Conservation (phyloP, 2,329 filamentous ascomycete genomes). For the Colletotrichum tamarilloi region DNA sequence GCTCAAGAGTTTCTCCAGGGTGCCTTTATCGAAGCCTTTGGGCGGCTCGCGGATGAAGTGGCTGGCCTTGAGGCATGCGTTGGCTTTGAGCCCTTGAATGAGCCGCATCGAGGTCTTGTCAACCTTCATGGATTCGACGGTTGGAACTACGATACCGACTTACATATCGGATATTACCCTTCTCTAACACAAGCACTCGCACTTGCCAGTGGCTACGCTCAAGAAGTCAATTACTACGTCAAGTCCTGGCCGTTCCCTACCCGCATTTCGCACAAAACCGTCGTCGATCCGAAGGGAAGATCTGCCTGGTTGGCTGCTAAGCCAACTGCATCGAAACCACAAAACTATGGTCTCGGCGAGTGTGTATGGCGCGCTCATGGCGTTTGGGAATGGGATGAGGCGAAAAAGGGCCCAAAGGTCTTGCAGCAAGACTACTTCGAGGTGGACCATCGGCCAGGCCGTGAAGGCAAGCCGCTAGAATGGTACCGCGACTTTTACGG, state of each 20-base stretch:
- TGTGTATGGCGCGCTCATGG: constrained; percentile 54
- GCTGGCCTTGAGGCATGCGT: constrained; percentile 47
- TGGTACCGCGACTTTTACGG: constrained; percentile 56
- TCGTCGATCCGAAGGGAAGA: constrained; percentile 49
- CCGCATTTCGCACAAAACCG: constrained; percentile 47
- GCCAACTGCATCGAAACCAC: constrained; percentile 23
- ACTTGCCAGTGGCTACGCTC: constrained; percentile 51
- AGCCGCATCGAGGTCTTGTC: constrained; percentile 54
- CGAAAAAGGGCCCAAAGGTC: constrained; percentile 42
- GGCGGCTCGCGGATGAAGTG: constrained; percentile 47
- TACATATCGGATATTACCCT: constrained; percentile 54
- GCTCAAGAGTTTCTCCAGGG: constrained; percentile 45
- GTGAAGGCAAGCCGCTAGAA: constrained; percentile 48
- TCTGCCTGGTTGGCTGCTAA: constrained; percentile 46
- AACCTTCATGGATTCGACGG: constrained; percentile 51
- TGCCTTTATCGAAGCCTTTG: constrained; percentile 48
- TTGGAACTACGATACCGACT: constrained; percentile 55
- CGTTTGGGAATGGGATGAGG: constrained; percentile 49
- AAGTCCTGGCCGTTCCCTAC: constrained; percentile 56
- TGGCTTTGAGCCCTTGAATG: constrained; percentile 56
- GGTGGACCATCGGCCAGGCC: constrained; percentile 49
- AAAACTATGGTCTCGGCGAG: constrained; percentile 44
- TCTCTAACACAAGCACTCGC: constrained; percentile 51
- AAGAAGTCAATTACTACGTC: constrained; percentile 51
- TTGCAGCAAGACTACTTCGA: constrained; percentile 49